Evolutionary conservation across 2,329 filamentous ascomycete species (phyloP).

Genomic region (Aspergillus bombycis): DNA sequence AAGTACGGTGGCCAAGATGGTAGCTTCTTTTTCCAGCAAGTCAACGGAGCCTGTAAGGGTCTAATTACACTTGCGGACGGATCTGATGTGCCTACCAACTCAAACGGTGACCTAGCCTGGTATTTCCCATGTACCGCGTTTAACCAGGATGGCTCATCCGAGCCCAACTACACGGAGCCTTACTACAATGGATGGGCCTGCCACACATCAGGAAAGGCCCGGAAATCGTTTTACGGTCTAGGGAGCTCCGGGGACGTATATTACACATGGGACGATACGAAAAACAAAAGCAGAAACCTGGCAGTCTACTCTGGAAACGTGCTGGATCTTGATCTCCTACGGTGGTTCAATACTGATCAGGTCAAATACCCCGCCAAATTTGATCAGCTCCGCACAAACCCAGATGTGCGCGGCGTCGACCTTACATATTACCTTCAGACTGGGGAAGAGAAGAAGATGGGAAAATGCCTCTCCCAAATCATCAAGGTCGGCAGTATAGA

Average conservation of each 20-base stretch:
- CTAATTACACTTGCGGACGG: constrained; percentile 72
- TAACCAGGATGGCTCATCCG: constrained; percentile 87
- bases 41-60: constrained; percentile 94
- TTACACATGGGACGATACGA: constrained; percentile 93
- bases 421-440: constrained; percentile 86
- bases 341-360: constrained; percentile 85
- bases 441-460: constrained; percentile 75
- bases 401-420: constrained; percentile 77
- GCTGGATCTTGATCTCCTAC: constrained; percentile 82
- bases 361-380: constrained; percentile 77
- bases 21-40: constrained; percentile 97
- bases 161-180: constrained; percentile 71
- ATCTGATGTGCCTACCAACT: constrained; percentile 80
- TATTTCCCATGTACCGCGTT: constrained; percentile 93
- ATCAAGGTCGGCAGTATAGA: constrained; percentile 96
- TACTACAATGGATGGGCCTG: constrained; percentile 87
- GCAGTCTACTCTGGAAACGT: constrained; percentile 95
- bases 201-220: constrained; percentile 72
- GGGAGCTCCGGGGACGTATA: constrained; percentile 80
- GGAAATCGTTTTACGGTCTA: constrained; percentile 77
- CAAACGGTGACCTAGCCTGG: constrained; percentile 78
- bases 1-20: constrained; percentile 88
- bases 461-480: constrained; percentile 86
- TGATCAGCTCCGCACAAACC: constrained; percentile 73
- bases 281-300: constrained; percentile 84